These are phyloP conservation scores for Diaporthe citri DNA, from an alignment of 2,329 filamentous ascomycete species.

Conservation along the genomic window DNA sequence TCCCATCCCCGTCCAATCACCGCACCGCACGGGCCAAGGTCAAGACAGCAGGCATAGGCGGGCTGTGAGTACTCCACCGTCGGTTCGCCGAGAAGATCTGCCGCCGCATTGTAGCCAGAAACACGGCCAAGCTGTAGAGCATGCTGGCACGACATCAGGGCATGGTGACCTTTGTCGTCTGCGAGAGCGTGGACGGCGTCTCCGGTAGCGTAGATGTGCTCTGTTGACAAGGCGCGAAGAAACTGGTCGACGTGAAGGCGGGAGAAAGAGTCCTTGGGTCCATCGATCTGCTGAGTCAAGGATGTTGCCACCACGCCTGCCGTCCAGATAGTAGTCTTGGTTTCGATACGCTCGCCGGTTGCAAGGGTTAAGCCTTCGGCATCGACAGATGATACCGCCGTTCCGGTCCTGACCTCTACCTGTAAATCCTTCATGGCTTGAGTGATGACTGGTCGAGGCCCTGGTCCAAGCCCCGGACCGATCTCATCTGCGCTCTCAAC, in stretches of 20 bases:
- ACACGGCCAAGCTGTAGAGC: slow-evolving; percentile 11
- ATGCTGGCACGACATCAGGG: slow-evolving; percentile 22
- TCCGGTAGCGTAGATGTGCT: not conserved
- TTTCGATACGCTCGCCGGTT: not conserved
- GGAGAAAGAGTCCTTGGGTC: not conserved
- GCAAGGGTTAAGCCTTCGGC: not conserved
- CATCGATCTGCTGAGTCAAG: not conserved
- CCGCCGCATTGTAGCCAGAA: slow-evolving; percentile 5
- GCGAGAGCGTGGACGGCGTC: slow-evolving; percentile 3
- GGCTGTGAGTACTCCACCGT: slow-evolving; percentile 1
- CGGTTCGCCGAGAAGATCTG: not conserved
- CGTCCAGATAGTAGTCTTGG: slow-evolving; percentile 6
- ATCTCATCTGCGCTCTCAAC: not conserved
- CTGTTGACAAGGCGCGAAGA: not conserved
- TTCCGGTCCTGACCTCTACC: not conserved
- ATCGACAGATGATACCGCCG: not conserved
- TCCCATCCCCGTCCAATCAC: slow-evolving; percentile 16
- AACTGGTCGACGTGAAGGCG: not conserved
- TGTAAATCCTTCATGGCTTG: not conserved
- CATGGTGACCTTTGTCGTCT: not conserved
- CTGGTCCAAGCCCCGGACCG: not conserved
- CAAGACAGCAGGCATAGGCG: not conserved
- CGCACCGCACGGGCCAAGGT: not conserved
- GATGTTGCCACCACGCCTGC: slow-evolving; percentile 18
- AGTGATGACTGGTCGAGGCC: not conserved